These are phyloP conservation scores for Chalara sp. DNA, from an alignment of 2,329 filamentous ascomycete genomes.

Conservation along the genomic window DNA sequence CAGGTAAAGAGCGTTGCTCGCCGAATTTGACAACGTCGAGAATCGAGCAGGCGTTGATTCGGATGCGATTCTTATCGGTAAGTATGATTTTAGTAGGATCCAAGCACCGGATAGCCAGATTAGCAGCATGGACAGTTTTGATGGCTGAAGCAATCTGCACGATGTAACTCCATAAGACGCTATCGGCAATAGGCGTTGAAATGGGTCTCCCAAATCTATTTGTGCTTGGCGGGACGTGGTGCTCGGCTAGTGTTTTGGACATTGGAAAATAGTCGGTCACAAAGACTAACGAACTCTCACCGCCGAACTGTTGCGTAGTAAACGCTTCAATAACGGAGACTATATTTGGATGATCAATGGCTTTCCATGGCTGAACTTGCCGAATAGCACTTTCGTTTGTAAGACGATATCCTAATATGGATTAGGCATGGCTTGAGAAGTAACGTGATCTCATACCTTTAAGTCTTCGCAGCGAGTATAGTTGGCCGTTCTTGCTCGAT, in stretches of 20 bases:
- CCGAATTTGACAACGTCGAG: conserved; percentile 87
- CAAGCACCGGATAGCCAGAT: conserved; percentile 79
- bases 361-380: conserved; percentile 82
- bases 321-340: conserved; percentile 89
- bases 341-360: conserved; percentile 72
- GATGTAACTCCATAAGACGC: conserved; percentile 83
- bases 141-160: conserved; percentile 86
- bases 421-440: conserved; percentile 4
- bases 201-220: conserved; percentile 31
- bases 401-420: conserved; percentile 62
- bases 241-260: conserved; percentile 81
- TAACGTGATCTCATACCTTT: conserved; percentile 49
- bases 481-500: conserved; percentile 79
- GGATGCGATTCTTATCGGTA: conserved; percentile 83
- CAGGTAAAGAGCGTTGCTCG: conserved; percentile 55
- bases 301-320: conserved; percentile 82
- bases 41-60: conserved; percentile 81
- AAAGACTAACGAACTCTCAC: conserved; percentile 89
- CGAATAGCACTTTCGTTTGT: conserved; percentile 86
- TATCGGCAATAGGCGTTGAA: conserved; percentile 51
- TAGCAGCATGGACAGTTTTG: conserved; percentile 74
- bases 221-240: conserved; percentile 50
- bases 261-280: conserved; percentile 90
- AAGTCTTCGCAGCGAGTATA: conserved; percentile 80
- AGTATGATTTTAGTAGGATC: conserved; percentile 84